Base-by-base conservation (phyloP, 2,329 filamentous ascomycete genomes). In the Colletotrichum aenigma region DNA sequence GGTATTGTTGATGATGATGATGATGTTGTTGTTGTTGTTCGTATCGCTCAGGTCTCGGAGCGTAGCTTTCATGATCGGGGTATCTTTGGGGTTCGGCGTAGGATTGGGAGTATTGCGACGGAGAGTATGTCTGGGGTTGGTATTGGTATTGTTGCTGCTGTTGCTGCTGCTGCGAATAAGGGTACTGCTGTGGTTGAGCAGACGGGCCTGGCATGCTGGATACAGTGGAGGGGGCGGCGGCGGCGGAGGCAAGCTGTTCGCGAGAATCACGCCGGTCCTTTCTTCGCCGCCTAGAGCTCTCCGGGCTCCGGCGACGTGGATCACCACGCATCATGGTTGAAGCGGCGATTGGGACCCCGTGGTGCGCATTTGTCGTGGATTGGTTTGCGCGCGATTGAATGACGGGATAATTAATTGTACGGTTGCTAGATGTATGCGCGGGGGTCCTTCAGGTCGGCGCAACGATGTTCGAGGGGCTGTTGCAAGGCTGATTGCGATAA, bases 221-320 rank as follows among this genome's bases (percentile, higher is more conserved):
- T 16, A 72, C 12, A n/a, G 34, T 65, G 69, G 64, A 74, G 61
- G 43, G 18, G 43, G 43, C 12, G 43, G 10, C n/a, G 43, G 43
- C 43, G 43, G 43, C 43, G 43, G 58, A 69, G 43, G 62, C 62
- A 24, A 66, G 71, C 64, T 78, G 71, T 18, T 78, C 77, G 43
- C 71, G 72, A 66, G 72, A 76, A 69, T 70, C 66, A 38, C 75
- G 75, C 43, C 75, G 75, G 48, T 78, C 72, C 55, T 67, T 73
- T 73, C 81, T 82, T 85, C 89, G 88, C 82, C 89, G 88, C 82
- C 88, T 86, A 81, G 87, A 87, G 85, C 87, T 87, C 79, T 91
- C 89, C 72, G 88, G 88, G 84, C 89, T 91, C 85, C 89, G 88
- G 81, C 87, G 88, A 82, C 89, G 89, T 84, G 87, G 85, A 81